Percentiles rank a stretch among this genome's conserved stretches.
Conservation (phyloP, 2,329 filamentous ascomycete species). For the Talaromyces marneffei region DNA sequence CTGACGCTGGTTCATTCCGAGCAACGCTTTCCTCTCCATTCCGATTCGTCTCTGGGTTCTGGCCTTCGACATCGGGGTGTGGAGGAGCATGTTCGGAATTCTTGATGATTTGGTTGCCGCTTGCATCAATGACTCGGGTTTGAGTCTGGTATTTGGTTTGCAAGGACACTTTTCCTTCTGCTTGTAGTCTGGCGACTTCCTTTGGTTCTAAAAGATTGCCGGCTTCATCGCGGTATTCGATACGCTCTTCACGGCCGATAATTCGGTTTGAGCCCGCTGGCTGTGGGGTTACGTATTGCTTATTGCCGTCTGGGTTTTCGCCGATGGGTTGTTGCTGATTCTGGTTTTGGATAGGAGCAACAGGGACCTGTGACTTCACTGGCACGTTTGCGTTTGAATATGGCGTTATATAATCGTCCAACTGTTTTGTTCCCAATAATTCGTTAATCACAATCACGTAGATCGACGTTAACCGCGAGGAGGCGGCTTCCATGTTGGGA, state of each 20-base stretch:
- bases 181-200: conserved; percentile 66
- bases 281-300: conserved; percentile 31
- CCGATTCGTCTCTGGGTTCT: conserved; percentile 50
- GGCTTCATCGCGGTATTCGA: conserved; percentile 92
- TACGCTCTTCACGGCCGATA: conserved; percentile 64
- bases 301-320: conserved; percentile 19
- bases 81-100: conserved; percentile 43
- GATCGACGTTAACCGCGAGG: conserved; percentile 23
- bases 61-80: conserved; percentile 53
- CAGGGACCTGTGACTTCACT: conserved; percentile 19
- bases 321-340: conserved; percentile 18
- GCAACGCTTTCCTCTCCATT: conserved; percentile 32
- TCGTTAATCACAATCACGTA: conserved; percentile 7
- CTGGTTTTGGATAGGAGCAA: conserved; percentile 18
- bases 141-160: conserved; percentile 94
- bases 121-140: conserved; percentile 72
- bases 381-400: conserved; percentile 20
- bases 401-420: conserved; percentile 36
- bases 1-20: conserved; percentile 35
- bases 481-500: conserved; percentile 28
- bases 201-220: conserved; percentile 82
- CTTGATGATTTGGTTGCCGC: conserved; percentile 67
- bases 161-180: conserved; percentile 86
- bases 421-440: conserved; percentile 23
- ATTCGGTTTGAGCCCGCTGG: conserved; percentile 24